Evolutionary conservation across 495 filamentous ascomycete species (phyloP).

Genomic region (Xylaria longipes): DNA sequence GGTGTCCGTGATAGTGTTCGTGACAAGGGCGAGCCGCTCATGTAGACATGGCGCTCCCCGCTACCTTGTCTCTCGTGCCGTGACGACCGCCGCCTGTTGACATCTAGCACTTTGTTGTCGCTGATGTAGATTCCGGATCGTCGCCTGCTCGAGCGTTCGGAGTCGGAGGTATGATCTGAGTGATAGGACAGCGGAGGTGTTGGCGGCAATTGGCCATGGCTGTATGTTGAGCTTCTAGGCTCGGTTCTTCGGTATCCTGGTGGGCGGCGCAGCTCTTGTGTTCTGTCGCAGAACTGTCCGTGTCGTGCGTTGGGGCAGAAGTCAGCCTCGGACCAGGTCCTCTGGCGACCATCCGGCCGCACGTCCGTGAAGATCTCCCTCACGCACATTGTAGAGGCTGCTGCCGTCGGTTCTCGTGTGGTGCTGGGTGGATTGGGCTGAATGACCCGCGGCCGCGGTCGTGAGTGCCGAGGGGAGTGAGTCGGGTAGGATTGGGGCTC

Average conservation of each 20-base stretch:
- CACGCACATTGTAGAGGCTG: constrained; percentile 50
- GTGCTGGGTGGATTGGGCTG: constrained; percentile 37
- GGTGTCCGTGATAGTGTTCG: constrained; percentile 34
- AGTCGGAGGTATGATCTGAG: constrained; percentile 48
- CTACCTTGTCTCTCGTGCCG: constrained; percentile 29
- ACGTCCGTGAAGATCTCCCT: constrained; percentile 44
- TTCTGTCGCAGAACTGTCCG: constrained; percentile 30
- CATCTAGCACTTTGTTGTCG: constrained; percentile 38
- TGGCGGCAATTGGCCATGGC: constrained; percentile 37
- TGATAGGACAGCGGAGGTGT: constrained; percentile 49
- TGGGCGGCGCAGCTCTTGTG: constrained; percentile 26
- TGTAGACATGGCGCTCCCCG: constrained; percentile 37
- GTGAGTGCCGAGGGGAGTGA: constrained; percentile 27
- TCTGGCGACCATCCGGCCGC: constrained; percentile 33
- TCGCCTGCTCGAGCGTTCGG: constrained; percentile 39
- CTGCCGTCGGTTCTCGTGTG: constrained; percentile 34
- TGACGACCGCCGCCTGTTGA: constrained; percentile 36
- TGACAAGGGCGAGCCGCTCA: constrained; percentile 32
- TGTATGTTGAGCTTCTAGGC: constrained; percentile 35
- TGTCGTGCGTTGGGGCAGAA: constrained; percentile 28
- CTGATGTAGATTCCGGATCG: constrained; percentile 43
- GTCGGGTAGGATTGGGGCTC: constrained; percentile 16
- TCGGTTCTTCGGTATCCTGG: constrained; percentile 31
- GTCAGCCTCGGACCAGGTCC: constrained; percentile 14
- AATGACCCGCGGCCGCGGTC: constrained; percentile 29